These are phyloP conservation scores for Handroanthus guayacan DNA, from an alignment of 257 asterid genomes.

Conservation along the genomic window DNA sequence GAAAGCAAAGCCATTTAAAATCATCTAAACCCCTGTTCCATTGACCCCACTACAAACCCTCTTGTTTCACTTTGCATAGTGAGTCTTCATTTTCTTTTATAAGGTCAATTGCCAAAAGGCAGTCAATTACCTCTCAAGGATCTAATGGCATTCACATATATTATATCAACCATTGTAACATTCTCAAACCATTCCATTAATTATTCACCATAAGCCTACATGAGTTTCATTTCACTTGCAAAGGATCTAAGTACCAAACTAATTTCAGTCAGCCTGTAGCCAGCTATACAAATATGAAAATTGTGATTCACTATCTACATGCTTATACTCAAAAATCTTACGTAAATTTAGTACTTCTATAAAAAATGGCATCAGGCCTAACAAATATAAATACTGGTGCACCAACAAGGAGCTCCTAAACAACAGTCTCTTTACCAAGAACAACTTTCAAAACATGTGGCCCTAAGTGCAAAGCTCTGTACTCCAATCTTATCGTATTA, in stretches of 20 bases:
- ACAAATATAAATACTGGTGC: neutral
- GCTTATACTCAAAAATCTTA: conserved; percentile 9
- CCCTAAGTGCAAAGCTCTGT: neutral
- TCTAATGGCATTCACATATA: conserved; percentile 19
- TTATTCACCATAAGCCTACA: neutral
- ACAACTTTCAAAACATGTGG: neutral
- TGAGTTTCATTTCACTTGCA: conserved; percentile 17
- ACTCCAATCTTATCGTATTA: conserved; percentile 6
- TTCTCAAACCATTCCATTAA: conserved; percentile 21
- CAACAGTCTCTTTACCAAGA: neutral
- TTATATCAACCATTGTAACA: conserved; percentile 9
- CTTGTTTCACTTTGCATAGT: conserved; percentile 13
- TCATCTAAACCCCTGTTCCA: conserved; percentile 10
- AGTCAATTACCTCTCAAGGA: conserved; percentile 16
- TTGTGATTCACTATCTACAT: neutral
- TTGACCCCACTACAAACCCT: neutral
- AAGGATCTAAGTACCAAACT: neutral
- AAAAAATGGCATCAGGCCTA: neutral
- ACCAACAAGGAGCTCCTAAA: conserved; percentile 25
- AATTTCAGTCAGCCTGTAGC: neutral
- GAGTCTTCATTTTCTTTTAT: conserved; percentile 12
- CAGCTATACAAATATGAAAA: neutral
- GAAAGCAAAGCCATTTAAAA: conserved; percentile 12
- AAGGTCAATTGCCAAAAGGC: conserved; percentile 24
- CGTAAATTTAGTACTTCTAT: conserved; percentile 9